These are phyloP conservation scores for Thalassiosira profunda DNA, from an alignment of 108 stramenopile genomes.

Conservation along the genomic window DNA sequence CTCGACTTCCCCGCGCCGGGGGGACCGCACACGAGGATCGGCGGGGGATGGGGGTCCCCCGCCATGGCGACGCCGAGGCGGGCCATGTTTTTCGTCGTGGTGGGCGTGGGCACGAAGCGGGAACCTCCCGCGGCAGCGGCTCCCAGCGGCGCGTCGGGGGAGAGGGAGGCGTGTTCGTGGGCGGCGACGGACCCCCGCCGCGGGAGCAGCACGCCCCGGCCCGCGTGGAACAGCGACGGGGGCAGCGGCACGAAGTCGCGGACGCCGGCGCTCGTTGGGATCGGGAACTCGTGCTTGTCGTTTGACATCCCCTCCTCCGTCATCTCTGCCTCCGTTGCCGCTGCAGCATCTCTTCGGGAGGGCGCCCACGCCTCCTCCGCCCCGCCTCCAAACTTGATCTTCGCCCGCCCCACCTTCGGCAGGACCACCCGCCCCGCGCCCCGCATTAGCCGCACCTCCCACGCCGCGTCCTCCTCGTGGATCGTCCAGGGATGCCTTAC, in stretches of 20 bases:
- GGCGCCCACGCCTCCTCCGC: conserved; percentile 32
- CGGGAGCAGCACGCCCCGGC: conserved; percentile 65
- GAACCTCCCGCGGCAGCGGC: too few species aligned
- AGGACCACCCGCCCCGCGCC: conserved; percentile 34
- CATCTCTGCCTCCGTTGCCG: neutral
- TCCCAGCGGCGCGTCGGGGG: conserved; percentile 21
- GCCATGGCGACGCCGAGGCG: conserved; percentile 75
- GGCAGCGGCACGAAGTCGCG: conserved; percentile 51
- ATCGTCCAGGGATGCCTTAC: conserved; percentile 79
- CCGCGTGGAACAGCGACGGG: conserved; percentile 66
- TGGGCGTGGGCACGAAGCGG: conserved; percentile 56
- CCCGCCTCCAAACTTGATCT: conserved; percentile 22
- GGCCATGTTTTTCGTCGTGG: conserved; percentile 74
- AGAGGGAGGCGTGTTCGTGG: conserved; percentile 19
- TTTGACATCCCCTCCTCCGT: conserved; percentile 9
- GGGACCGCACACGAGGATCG: conserved; percentile 85
- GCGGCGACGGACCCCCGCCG: conserved; percentile 48
- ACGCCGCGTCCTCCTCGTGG: conserved; percentile 65
- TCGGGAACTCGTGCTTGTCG: conserved; percentile 24
- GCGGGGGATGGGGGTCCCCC: conserved; percentile 73
- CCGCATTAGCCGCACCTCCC: conserved; percentile 29
- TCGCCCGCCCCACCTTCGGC: conserved; percentile 15
- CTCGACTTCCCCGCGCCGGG: conserved; percentile 86
- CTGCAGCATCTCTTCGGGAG: neutral
- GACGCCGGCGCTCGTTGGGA: conserved; percentile 61